Conservation (phyloP, 441 rosid genomes). For the Mallotus japonicus region DNA sequence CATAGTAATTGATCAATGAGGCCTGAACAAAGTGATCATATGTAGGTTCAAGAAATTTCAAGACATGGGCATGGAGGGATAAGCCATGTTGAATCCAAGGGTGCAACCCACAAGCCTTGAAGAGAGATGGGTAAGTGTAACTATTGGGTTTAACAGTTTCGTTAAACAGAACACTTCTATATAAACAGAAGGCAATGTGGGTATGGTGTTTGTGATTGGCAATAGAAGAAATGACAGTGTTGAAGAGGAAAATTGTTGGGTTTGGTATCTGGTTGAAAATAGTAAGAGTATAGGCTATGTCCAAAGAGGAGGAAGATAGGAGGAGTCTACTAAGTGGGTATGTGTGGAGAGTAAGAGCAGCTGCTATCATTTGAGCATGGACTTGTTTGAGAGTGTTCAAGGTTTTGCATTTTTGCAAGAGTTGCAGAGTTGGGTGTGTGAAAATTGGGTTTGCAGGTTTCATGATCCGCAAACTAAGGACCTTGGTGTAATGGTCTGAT, state of each 20-base stretch:
- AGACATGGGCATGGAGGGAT: conserved; percentile 52
- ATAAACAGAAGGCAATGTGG: conserved; percentile 48
- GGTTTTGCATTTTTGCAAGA: conserved; percentile 45
- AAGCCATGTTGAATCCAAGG: conserved; percentile 43
- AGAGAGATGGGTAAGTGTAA: conserved; percentile 63
- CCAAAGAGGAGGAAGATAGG: conserved; percentile 33
- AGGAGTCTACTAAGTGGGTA: conserved; percentile 66
- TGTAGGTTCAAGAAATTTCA: conserved; percentile 46
- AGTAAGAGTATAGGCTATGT: conserved; percentile 40
- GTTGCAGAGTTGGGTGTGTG: conserved; percentile 37
- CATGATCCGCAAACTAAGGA: conserved; percentile 24
- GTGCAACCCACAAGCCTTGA: conserved; percentile 49
- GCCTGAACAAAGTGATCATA: conserved; percentile 53
- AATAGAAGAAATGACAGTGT: conserved; percentile 58
- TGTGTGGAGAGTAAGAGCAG: conserved; percentile 49
- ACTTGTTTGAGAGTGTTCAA: conserved; percentile 42
- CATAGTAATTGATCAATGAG: conserved; percentile 53
- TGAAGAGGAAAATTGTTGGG: conserved; percentile 61
- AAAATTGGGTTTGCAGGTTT: conserved; percentile 41
- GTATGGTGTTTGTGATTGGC: conserved; percentile 29
- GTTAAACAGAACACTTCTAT: conserved; percentile 28
- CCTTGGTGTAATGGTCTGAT: background rate
- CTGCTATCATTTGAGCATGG: conserved; percentile 49
- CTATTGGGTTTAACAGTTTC: conserved; percentile 39
- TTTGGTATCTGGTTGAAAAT: conserved; percentile 44